Evolutionary conservation across 352 stramenopile genomes (phyloP).

Genomic region (Globisporangium recalcitrans): DNA sequence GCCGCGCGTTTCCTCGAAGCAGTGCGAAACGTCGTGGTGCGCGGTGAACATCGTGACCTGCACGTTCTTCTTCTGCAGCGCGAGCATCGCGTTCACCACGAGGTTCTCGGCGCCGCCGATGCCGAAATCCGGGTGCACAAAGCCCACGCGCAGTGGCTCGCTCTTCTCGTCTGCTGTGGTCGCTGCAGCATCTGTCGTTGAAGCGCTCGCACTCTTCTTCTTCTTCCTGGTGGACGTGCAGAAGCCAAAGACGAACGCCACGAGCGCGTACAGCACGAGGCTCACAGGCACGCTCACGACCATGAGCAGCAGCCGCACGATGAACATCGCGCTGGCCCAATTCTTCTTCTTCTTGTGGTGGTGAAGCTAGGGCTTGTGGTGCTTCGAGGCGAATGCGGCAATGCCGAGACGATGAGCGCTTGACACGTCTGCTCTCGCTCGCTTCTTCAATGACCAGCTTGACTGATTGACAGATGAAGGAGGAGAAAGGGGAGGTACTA

Average conservation of each 20-base stretch:
- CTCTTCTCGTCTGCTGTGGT: not conserved
- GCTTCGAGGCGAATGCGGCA: not conserved
- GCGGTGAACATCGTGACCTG: conserved; percentile 94
- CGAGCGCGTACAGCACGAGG: conserved; percentile 6
- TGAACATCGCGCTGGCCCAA: conserved; percentile 1
- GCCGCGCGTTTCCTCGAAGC: conserved; percentile 91
- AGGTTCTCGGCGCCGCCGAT: conserved; percentile 96
- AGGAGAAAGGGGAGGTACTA: not conserved
- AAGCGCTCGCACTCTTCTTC: not conserved
- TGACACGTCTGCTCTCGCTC: not conserved
- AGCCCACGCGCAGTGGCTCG: conserved; percentile 72
- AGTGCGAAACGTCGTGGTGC: conserved; percentile 92
- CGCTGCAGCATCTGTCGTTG: no score
- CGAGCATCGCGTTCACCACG: conserved; percentile 89
- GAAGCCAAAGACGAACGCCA: conserved; percentile 16
- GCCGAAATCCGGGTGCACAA: conserved; percentile 97
- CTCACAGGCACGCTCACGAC: conserved; percentile 13
- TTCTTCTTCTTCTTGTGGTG: not conserved
- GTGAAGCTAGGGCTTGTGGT: not conserved
- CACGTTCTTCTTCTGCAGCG: conserved; percentile 76
- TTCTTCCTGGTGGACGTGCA: conserved; percentile 11
- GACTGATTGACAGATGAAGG: not conserved
- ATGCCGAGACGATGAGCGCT: not conserved
- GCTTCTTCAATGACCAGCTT: not conserved
- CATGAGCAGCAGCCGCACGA: conserved; percentile 14